Base-by-base conservation (phyloP, 1,139 yeast species). In the Geotrichum restrictum region DNA sequence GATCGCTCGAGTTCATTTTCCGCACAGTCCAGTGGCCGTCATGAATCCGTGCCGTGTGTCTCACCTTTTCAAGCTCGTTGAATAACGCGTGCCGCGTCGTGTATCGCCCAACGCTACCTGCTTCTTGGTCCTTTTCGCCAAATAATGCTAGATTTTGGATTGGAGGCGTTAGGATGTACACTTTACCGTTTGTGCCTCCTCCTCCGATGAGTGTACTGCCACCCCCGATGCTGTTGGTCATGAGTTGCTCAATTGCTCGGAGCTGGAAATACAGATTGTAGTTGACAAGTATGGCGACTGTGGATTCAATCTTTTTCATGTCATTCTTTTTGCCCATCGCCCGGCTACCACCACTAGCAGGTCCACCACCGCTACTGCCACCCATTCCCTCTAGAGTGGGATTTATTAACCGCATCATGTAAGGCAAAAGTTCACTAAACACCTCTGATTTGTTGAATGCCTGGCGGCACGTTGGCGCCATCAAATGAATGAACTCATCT, bases 101-200 rank as follows among this genome's bases (percentile, higher is more conserved):
- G 52, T 58, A 70, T 49, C 59, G 59, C 14, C 72, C 71, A 13
- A 60, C 62, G 2, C 64, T 59, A 10, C 60, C 61, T 16, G 43
- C 41, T 24, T 60, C 61, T 38, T 57, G 60, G 6, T 59, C 60
- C 11, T 56, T 57, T 16, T 56, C 62, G 16, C 60, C 63, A 37
- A 69, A 58, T 6, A 59, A 39, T 1, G 64, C 66, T 10, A 68
- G 53, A 14, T 58, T 60, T 54, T 70, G 72, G n/a, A 70, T 47
- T 1, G 73, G 69, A 14, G 68, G 71, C 7, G 65, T 67, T 14
- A 64, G 49, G 14, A 54, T 54, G 42, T 58, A 60, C 19, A 60
- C 62, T 21, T 47, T 55, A 10, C 59, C 54, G 7, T 48, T 67
- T 18, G 39, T 37, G 3, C 55, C 54, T 4, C 52, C 48, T 5